phyloP scores from a whole-genome alignment of 2,329 filamentous ascomycete species.

The Metarhizium anisopliae region DNA sequence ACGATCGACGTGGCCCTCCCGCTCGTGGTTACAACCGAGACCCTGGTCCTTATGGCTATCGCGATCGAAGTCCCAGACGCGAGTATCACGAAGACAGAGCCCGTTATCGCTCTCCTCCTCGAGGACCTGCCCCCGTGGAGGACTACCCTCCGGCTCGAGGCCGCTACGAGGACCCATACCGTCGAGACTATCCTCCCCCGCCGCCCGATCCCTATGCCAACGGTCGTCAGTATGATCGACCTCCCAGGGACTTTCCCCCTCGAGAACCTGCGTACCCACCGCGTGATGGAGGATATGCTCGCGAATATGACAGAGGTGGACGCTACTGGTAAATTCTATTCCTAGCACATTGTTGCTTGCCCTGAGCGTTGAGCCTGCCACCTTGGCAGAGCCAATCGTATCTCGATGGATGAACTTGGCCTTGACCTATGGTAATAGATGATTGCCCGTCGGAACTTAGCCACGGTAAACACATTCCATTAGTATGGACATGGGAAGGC shows the following conservation, averaged over 20 bases:
- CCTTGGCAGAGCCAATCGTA: slow-evolving; percentile 1
- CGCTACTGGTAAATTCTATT: slow-evolving; percentile 39
- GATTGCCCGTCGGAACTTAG: slow-evolving; percentile 6
- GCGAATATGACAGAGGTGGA: slow-evolving; percentile 41
- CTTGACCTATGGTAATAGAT: slow-evolving; percentile 29
- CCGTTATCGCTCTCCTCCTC: slow-evolving; percentile 71
- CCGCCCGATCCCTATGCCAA: slow-evolving; percentile 55
- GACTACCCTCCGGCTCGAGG: slow-evolving; percentile 65
- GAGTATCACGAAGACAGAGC: slow-evolving; percentile 84
- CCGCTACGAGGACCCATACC: slow-evolving; percentile 71
- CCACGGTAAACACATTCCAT: neutral
- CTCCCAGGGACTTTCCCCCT: slow-evolving; percentile 42
- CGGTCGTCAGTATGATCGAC: slow-evolving; percentile 47
- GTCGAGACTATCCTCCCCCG: slow-evolving; percentile 56
- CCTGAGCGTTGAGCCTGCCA: neutral
- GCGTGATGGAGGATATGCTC: slow-evolving; percentile 31
- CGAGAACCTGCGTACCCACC: slow-evolving; percentile 27
- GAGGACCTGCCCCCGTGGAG: slow-evolving; percentile 54
- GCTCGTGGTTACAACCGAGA: slow-evolving; percentile 62
- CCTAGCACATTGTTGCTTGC: slow-evolving; percentile 4
- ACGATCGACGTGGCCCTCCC: slow-evolving; percentile 68
- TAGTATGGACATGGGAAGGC: neutral
- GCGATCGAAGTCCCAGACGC: slow-evolving; percentile 75
- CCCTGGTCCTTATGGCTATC: slow-evolving; percentile 63
- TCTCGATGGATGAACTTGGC: slow-evolving; percentile 18